Percentiles rank a stretch among this genome's conserved stretches.
These are phyloP conservation scores for Populus ilicifolia DNA, from an alignment of 345 rosid species.

Conservation along the genomic window DNA sequence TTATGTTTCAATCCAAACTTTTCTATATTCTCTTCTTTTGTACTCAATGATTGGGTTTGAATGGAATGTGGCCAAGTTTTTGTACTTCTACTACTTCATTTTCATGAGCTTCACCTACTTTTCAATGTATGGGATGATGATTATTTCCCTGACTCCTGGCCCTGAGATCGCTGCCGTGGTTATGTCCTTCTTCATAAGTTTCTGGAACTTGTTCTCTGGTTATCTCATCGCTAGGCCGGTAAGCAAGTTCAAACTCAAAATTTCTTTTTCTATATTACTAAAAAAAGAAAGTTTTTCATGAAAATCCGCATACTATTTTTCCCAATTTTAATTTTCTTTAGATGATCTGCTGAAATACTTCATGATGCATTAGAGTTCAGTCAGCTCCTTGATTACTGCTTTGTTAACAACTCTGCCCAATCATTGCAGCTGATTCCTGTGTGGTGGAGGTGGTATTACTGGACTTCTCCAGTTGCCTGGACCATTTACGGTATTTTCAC, in stretches of 20 bases:
- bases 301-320: background rate
- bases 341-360: too few species aligned
- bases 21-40: constrained; percentile 22
- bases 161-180: constrained; percentile 38
- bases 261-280: background rate
- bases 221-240: constrained; percentile 40
- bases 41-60: constrained; percentile 40
- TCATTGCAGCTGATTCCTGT: constrained; percentile 29
- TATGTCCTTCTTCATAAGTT: constrained; percentile 38
- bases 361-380: too few species aligned
- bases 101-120: constrained; percentile 44
- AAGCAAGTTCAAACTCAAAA: background rate
- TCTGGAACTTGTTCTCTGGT: constrained; percentile 50
- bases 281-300: too few species aligned
- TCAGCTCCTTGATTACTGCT: too few species aligned
- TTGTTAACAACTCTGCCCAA: background rate
- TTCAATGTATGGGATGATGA: constrained; percentile 47
- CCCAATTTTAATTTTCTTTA: too few species aligned
- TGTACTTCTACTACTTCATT: constrained; percentile 43
- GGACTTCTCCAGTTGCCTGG: constrained; percentile 46
- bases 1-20: constrained; percentile 34
- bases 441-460: constrained; percentile 58
- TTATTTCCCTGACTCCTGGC: constrained; percentile 37
- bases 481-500: constrained; percentile 39
- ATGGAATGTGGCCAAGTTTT: constrained; percentile 29